Evolutionary conservation across 1,284 basidiomycete genomes (phyloP), one percentile per base, ranked within the genome.

Genomic region (Ceratobasidium sp.): DNA sequence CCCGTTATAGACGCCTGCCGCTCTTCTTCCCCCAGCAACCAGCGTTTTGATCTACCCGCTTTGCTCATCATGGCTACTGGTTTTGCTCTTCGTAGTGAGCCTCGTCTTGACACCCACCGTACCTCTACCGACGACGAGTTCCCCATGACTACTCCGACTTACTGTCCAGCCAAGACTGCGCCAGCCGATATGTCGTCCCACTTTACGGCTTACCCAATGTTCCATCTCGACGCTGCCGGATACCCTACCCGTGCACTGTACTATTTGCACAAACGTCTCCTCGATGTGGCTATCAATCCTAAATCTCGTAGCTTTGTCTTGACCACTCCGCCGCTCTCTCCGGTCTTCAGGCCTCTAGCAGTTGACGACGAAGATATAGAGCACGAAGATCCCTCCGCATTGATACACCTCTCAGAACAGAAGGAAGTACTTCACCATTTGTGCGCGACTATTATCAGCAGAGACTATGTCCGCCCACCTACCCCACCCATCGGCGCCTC

Each of bases 231-330:
- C 15, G 23, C 57, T 10, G 28, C 48, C 28, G 71, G 71, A 1
- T 74, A 74, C 44, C 71, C 71, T 4, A 74, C 57, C n/a, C 71
- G 61, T 33, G 71, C 71, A 23, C 71, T 74, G 1, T 74, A 74
- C 44, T 74, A 74, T 23, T 46, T 74, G 13, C 71, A 74, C 59
- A 74, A 64, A 50, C 26, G 59, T 2, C 44, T 74, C 38, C 59
- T 74, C 13, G 71, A 62, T 13, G 9, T 52, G n/a, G 4, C n/a
- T 5, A 33, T 28, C 12, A 1, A 62, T 15, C 69, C 57, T 28
- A 42, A 57, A n/a, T 38, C 48, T 42, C n/a, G 46, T 10, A 23
- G 26, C 44, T 67, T 50, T 48, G 23, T 67, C 46, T 42, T 50
- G 23, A 57, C 50, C 15, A 69, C 67, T 5, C 67, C 67, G 20